Percentiles rank a stretch among this genome's conserved stretches.
Conservation (phyloP, 225 moss, liverwort and hornwort genomes). For the Pseudoscleropodium purum region DNA sequence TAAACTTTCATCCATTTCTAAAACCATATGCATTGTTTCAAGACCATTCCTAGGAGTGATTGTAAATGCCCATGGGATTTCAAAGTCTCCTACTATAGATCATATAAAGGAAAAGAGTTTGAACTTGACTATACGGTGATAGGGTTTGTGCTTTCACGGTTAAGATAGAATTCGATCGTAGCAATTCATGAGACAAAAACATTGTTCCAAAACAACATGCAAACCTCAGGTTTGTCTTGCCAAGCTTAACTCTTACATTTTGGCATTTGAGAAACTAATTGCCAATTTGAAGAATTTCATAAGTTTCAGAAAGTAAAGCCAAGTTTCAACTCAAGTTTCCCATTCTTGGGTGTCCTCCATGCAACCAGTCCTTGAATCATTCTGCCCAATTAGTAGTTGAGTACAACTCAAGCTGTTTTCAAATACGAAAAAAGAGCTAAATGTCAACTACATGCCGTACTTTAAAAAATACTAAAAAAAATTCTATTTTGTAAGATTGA, state of each 20-base stretch:
- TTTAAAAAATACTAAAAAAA: neutral
- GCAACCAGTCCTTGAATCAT: neutral
- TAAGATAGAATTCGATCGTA: neutral
- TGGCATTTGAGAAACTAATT: neutral
- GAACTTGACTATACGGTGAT: neutral
- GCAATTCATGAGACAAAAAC: neutral
- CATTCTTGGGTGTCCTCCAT: neutral
- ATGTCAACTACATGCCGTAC: neutral
- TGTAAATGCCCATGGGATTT: no score
- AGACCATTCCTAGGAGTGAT: no score
- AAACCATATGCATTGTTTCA: no score
- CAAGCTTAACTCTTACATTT: neutral
- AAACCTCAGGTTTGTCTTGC: neutral
- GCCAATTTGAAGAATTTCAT: neutral
- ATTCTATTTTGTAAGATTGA: neutral
- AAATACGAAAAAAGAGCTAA: neutral
- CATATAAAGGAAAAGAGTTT: neutral
- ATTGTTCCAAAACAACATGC: neutral
- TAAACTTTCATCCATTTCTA: no score
- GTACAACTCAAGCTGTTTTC: neutral
- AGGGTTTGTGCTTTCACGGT: neutral
- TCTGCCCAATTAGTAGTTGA: neutral
- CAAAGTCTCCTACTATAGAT: no score
- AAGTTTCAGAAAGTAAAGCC: neutral
- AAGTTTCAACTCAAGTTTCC: neutral